A percentile compares a stretch with the other conserved stretches of the same genome.
Conservation (phyloP, 2,329 filamentous ascomycete genomes). For the Colletotrichum musicola region DNA sequence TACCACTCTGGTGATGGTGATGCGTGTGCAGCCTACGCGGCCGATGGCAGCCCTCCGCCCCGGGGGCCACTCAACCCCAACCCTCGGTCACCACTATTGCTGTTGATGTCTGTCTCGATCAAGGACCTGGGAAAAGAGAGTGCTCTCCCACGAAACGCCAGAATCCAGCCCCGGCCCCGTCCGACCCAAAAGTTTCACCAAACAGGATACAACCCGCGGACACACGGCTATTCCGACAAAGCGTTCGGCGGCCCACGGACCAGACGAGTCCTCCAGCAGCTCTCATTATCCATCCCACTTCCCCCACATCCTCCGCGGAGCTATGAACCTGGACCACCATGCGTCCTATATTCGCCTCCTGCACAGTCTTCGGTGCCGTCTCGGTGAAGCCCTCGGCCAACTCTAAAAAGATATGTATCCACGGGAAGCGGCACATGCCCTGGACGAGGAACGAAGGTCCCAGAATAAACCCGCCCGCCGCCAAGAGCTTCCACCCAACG, state of each 20-base stretch:
- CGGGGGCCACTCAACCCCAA: slow-evolving; percentile 4
- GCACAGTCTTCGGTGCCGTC: slow-evolving; percentile 2
- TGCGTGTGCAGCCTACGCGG: slow-evolving; percentile 24
- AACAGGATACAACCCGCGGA: neutral
- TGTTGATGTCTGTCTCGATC: neutral
- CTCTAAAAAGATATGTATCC: neutral
- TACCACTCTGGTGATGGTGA: neutral
- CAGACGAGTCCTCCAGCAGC: slow-evolving; percentile 14
- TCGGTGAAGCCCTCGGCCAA: slow-evolving; percentile 21
- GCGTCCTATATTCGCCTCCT: neutral
- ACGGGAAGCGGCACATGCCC: neutral
- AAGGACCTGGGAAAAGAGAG: neutral
- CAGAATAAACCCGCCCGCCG: slow-evolving; percentile 1
- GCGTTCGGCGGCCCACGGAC: slow-evolving; percentile 26
- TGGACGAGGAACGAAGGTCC: neutral
- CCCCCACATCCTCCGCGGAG: slow-evolving; percentile 14
- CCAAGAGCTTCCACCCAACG: neutral
- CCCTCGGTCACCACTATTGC: slow-evolving; percentile 1
- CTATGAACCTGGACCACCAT: too few species aligned
- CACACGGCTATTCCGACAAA: slow-evolving; percentile 1
- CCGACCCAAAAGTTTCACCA: slow-evolving; percentile 28
- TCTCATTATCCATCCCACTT: neutral
- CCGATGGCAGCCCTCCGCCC: slow-evolving; percentile 21
- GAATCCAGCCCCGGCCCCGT: slow-evolving; percentile 6
- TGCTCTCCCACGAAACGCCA: slow-evolving; percentile 22